Evolutionary conservation across 1,284 basidiomycete genomes (phyloP), one percentile per base, ranked within the genome.

Genomic region (Irpex rosettiformis): DNA sequence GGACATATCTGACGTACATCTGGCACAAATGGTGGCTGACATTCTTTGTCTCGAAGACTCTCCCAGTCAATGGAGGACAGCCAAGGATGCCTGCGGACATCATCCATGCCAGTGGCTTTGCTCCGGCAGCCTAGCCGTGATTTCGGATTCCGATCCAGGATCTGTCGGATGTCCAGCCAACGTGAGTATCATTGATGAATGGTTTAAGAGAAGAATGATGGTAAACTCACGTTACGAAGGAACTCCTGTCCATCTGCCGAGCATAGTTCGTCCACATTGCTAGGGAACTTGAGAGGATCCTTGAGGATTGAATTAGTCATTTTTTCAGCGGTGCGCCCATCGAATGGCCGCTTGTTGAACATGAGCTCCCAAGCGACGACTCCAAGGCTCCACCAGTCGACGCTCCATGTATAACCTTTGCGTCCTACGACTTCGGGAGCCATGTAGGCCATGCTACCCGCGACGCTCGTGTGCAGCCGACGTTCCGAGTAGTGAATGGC

Each of bases 371-470:
- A 96, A 54, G 88, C 88, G 29, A 92, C 89, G 60, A 98, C 82
- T 37, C 95, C 95, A 22, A 98, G 79, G 66, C 92, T 94, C 95
- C 95, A 98, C 89, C 93, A 98, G 72, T 98, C 95, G 56, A 93
- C 85, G 29, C 88, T 87, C 80, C 91, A 94, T 8, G 90, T 90
- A 72, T 98, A 98, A 22, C 89, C 89, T 66, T 80, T 85, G 27
- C 68, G 65, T n/a, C 69, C 81, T 52, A 98, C 81, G 18, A 98
- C 89, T 71, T 98, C 94, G 1, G 96, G 92, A 2, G 96, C 94
- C 96, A 99, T 99, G 76, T 99, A 99, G 0, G 96, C 96, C 93
- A 98, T 96, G 65, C 91, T 94, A 2, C 95, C 95, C 1, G 95
- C 96, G 3, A 99, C 91, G 58, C 93, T 94, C 1, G 92, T 95